Evolutionary conservation across 1,139 yeast genomes (phyloP).

Genomic region (Hyphopichia burtonii): DNA sequence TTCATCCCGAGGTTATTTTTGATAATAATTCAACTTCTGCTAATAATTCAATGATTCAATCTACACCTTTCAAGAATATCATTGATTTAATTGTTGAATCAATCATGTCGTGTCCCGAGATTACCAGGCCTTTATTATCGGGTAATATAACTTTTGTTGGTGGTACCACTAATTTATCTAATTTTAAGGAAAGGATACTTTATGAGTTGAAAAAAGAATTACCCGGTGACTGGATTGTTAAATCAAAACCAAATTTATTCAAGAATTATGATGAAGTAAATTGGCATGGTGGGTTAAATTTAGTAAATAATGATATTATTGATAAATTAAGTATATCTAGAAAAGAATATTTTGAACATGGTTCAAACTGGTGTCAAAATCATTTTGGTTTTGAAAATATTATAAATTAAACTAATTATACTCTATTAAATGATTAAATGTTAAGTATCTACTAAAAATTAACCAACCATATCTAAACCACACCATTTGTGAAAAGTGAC

Average conservation of each 20-base stretch:
- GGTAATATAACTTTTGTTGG: slow-evolving; percentile 83
- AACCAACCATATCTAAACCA: slow-evolving; percentile 97
- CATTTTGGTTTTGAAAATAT: slow-evolving; percentile 64
- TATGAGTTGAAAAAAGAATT: slow-evolving; percentile 63
- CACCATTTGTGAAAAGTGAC: slow-evolving; percentile 87
- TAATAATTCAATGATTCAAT: slow-evolving; percentile 30
- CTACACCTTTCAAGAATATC: slow-evolving; percentile 66
- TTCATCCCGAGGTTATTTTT: slow-evolving; percentile 73
- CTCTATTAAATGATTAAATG: slow-evolving; percentile 63
- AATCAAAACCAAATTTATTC: slow-evolving; percentile 31
- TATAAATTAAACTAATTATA: slow-evolving; percentile 11
- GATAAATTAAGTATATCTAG: slow-evolving; percentile 61
- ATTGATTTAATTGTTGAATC: slow-evolving; percentile 76
- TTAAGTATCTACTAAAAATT: slow-evolving; percentile 69
- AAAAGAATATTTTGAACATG: slow-evolving; percentile 84
- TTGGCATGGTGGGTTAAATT: slow-evolving; percentile 47
- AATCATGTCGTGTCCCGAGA: slow-evolving; percentile 69
- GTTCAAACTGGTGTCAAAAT: slow-evolving; percentile 74
- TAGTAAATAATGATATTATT: slow-evolving; percentile 54
- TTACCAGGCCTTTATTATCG: slow-evolving; percentile 71
- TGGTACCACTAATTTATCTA: slow-evolving; percentile 72
- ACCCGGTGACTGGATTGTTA: slow-evolving; percentile 66
- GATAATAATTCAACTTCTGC: slow-evolving; percentile 34
- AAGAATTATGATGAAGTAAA: slow-evolving; percentile 31
- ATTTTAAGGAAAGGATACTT: slow-evolving; percentile 60